Base-by-base conservation (phyloP, 225 moss, liverwort and hornwort genomes). In the Lunularia cruciata region DNA sequence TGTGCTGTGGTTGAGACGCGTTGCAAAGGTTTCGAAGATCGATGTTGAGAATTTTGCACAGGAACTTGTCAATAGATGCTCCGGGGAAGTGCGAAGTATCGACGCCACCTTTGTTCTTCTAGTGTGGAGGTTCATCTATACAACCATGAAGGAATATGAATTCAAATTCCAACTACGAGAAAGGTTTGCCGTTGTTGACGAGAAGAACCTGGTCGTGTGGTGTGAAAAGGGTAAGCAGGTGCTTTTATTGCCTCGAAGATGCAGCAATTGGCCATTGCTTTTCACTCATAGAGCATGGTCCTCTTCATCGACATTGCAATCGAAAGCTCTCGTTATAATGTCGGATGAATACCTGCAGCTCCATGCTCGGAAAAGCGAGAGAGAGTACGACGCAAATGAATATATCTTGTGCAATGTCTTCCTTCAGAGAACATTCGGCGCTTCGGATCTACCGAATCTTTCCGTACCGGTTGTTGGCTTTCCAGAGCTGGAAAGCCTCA, bases 211-310 rank as follows among this genome's bases (percentile, higher is more conserved):
- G 0, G 72, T 72, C 7, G 7, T 23, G 6, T 53, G 37, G 60
- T 8, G 35, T 10, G 3, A 34, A 4, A 1, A n/a, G n/a, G 20
- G 5, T 3, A 12, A n/a, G 14, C 7, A 62, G 8, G 1, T 34
- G 36, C 27, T 63, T 23, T 18, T 72, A 37, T 22, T 72, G 2
- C 72, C 62, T 12, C 49, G 48, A 6, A 22, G 30, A 4, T 48
- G 63, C 49, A 72, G 72, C 47, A 53, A 63, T 32, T 72, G 72
- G 72, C 72, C 72, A 15, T 22, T 30, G 39, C 39, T 72, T 23
- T 25, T 72, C 32, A 34, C 0, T 2, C 6, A 72, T 3, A 16
- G 23, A 16, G 18, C 22, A 0, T 22, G 59, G 26, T 3, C 8
- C 16, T 2, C 5, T 0, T n/a, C n/a, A n/a, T n/a, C n/a, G n/a